Base-by-base conservation (phyloP, 371 early-diverging fungal species). In the Mortierella sp. region DNA sequence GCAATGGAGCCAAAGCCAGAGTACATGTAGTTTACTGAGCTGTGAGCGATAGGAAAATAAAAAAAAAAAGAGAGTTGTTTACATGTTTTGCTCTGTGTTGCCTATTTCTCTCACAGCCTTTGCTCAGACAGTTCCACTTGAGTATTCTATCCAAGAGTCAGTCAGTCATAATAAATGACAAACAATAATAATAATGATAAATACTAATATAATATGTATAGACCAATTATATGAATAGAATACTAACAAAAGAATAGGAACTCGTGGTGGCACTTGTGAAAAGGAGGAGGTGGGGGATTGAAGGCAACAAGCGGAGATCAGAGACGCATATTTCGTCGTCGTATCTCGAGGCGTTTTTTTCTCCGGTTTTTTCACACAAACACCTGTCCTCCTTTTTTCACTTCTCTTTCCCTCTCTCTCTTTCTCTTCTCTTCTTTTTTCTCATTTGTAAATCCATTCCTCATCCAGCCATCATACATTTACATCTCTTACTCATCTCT, bases 351-450 rank as follows among this genome's bases (percentile, higher is more conserved):
- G 22, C 55, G 15, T 55, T 59, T 67, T 59, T 67, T 67, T 58
- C 67, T 67, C 67, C 67, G 67, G 67, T 55, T 38, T 67, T 67
- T 66, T 72, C 72, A 58, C 65, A 61, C 72, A 40, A 66, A 52
- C 38, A 32, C 65, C 33, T 28, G 21, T 22, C 45, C n/a, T 50
- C 3, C 32, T 41, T 45, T 57, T 55, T 47, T 38, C n/a, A 38
- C 40, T 53, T 38, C 45, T 53, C 19, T 33, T 24, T 41, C 40
- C 61, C 41, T 65, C 33, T 47, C 59, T 22, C 36, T 41, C 50
- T 33, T 57, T 33, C 43, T 45, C 7, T 55, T 21, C 28, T 22
- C 32, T 53, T 38, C 55, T 33, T 38, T 22, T 47, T 53, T 19
- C 53, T 62, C 19, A n/a, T n/a, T 65, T 48, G 40, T 10, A 22